Conservation (phyloP, 805 yeast genomes). For the Peterozyma toletana region DNA sequence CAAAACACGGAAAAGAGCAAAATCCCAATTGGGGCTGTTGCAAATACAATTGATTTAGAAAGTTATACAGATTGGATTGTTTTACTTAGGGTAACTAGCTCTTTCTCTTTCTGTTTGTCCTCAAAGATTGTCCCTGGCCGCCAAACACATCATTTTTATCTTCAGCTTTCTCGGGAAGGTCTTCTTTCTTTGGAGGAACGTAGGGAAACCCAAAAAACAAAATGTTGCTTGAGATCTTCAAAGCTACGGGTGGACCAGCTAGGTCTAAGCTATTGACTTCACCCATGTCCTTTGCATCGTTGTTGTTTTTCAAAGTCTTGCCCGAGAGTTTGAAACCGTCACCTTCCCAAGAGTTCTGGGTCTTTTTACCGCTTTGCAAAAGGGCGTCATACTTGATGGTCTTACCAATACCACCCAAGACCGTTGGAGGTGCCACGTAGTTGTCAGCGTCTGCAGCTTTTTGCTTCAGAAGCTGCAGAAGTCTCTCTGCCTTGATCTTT, state of each 20-base stretch:
- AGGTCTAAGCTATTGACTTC: slow-evolving; percentile 39
- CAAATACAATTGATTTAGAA: no score
- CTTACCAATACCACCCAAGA: slow-evolving; percentile 37
- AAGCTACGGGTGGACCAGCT: slow-evolving; percentile 62
- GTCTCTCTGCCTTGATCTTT: slow-evolving; percentile 13
- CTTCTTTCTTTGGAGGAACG: slow-evolving; percentile 35
- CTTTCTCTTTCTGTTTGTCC: slow-evolving; percentile 41
- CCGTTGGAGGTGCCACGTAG: slow-evolving; percentile 25
- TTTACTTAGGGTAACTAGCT: not conserved
- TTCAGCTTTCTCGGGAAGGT: slow-evolving; percentile 21
- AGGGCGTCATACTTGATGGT: slow-evolving; percentile 59
- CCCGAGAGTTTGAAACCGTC: slow-evolving; percentile 71
- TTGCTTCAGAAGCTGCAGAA: slow-evolving; percentile 9
- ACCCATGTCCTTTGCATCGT: slow-evolving; percentile 15
- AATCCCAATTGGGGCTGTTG: no score
- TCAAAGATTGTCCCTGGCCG: slow-evolving; percentile 72
- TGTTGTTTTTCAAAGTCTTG: slow-evolving; percentile 24
- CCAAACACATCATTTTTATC: slow-evolving; percentile 25
- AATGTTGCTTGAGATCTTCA: slow-evolving; percentile 75
- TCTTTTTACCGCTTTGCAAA: slow-evolving; percentile 30
- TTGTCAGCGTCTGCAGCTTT: slow-evolving; percentile 30
- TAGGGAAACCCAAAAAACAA: slow-evolving; percentile 92
- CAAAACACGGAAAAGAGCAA: no score
- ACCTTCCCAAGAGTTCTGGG: slow-evolving; percentile 39
- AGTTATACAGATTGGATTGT: no score